phyloP scores from a whole-genome alignment of 352 stramenopile genomes.

The Phytopythium sindhum region DNA sequence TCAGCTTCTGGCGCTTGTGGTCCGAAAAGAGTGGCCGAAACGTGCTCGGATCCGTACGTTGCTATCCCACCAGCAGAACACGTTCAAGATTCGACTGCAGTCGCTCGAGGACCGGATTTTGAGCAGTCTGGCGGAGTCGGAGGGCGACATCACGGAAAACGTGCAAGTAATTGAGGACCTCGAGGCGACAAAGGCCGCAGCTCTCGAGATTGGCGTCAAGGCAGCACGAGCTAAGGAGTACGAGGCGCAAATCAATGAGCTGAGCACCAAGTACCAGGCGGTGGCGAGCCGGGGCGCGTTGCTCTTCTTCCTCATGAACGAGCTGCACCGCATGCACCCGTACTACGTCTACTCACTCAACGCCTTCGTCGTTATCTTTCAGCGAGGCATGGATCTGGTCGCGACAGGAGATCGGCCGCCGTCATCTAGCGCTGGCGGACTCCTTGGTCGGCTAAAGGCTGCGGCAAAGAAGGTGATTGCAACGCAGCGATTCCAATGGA shows the following conservation, averaged over 20 bases:
- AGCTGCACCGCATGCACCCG: constrained; percentile 89
- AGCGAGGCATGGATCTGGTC: constrained; percentile 92
- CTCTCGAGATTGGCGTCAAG: constrained; percentile 79
- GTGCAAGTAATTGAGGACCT: constrained; percentile 94
- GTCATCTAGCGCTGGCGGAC: constrained; percentile 15
- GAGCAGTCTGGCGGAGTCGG: constrained; percentile 71
- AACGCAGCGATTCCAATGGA: constrained; percentile 85
- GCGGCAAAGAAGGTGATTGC: constrained; percentile 82
- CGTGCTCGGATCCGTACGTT: constrained; percentile 74
- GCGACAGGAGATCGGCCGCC: constrained; percentile 9
- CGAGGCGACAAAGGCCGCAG: constrained; percentile 91
- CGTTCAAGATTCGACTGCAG: constrained; percentile 88
- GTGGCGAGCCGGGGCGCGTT: constrained; percentile 90
- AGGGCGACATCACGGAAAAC: constrained; percentile 92
- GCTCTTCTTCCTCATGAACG: constrained; percentile 95
- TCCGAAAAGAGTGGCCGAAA: constrained; percentile 89
- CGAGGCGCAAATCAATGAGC: constrained; percentile 76
- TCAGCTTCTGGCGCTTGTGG: constrained; percentile 83
- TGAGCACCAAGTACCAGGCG: constrained; percentile 90
- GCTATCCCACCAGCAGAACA: constrained; percentile 87
- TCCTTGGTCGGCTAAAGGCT: constrained; percentile 69
- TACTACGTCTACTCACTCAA: constrained; percentile 96
- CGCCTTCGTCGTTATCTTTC: constrained; percentile 94
- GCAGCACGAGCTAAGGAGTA: constrained; percentile 73
- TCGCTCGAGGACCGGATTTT: constrained; percentile 90